phyloP scores from a whole-genome alignment of 805 yeast species.

The Hanseniaspora taiwanica region DNA sequence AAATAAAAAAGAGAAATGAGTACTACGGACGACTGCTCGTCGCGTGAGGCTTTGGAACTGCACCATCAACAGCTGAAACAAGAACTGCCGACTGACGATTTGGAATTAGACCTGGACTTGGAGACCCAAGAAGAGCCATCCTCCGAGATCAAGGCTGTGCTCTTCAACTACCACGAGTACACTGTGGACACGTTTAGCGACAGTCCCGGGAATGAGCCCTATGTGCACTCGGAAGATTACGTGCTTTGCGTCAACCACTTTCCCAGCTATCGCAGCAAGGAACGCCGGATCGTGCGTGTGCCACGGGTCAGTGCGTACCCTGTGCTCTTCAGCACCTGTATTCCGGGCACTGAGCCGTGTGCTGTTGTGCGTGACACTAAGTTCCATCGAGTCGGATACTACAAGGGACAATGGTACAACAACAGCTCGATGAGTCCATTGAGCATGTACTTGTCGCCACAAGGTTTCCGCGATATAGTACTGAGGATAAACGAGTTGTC shows the following conservation, averaged over 20 bases:
- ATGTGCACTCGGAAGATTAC: background rate
- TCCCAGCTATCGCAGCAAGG: background rate
- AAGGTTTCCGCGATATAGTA: conserved; percentile 32
- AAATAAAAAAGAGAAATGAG: background rate
- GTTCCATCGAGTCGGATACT: conserved; percentile 28
- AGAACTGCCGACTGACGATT: background rate
- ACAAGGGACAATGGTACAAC: conserved; percentile 36
- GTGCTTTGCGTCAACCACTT: background rate
- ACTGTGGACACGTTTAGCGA: background rate
- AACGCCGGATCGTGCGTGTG: background rate
- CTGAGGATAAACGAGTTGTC: conserved; percentile 30
- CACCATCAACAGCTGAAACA: background rate
- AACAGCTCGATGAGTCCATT: conserved; percentile 40
- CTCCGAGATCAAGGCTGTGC: background rate
- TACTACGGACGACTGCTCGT: background rate
- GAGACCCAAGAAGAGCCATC: background rate
- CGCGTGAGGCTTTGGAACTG: background rate
- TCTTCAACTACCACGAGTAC: background rate
- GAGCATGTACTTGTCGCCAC: conserved; percentile 22
- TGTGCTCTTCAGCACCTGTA: conserved; percentile 30
- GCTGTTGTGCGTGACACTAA: conserved; percentile 27
- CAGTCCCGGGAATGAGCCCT: background rate
- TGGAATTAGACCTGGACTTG: background rate
- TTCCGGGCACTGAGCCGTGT: conserved; percentile 56
- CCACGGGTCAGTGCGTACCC: background rate